Conservation (phyloP, 1,139 yeast species). For the Taiozyma sp. region DNA sequence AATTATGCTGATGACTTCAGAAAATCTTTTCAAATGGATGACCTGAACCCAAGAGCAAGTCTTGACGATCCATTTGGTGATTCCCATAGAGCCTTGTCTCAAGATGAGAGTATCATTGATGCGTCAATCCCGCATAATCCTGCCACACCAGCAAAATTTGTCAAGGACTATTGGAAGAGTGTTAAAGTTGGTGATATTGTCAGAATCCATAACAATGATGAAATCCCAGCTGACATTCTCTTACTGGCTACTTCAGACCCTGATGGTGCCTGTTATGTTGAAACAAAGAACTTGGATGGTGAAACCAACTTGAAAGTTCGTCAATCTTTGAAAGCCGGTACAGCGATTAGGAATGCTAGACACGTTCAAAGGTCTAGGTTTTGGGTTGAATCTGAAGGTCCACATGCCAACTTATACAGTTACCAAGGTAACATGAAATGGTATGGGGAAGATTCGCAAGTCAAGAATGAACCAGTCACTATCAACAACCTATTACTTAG, state of each 20-base stretch:
- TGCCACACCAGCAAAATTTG: conserved; percentile 43
- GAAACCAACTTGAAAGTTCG: conserved; percentile 89
- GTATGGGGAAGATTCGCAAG: conserved; percentile 38
- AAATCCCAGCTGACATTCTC: conserved; percentile 88
- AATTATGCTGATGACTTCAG: conserved; percentile 6
- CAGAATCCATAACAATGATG: conserved; percentile 81
- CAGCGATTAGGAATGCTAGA: conserved; percentile 54
- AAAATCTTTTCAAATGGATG: conserved; percentile 14
- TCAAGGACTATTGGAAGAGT: conserved; percentile 80
- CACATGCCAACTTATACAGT: conserved; percentile 78
- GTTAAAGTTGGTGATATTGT: conserved; percentile 87
- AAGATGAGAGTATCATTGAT: conserved; percentile 28
- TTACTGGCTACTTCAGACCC: conserved; percentile 77
- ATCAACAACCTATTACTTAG: conserved; percentile 79
- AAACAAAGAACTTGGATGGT: conserved; percentile 94
- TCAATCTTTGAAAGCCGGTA: conserved; percentile 69
- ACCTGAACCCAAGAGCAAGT: conserved; percentile 10
- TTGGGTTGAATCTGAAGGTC: conserved; percentile 90
- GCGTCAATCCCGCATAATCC: conserved; percentile 16
- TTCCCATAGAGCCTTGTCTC: conserved; percentile 10
- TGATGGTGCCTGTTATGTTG: conserved; percentile 91
- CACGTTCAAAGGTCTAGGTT: conserved; percentile 75
- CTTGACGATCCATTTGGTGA: conserved; percentile 13
- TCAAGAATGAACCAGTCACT: conserved; percentile 62
- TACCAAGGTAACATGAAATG: conserved; percentile 61